phyloP scores from a whole-genome alignment of 2,329 filamentous ascomycete genomes.

The Cadophora malorum region DNA sequence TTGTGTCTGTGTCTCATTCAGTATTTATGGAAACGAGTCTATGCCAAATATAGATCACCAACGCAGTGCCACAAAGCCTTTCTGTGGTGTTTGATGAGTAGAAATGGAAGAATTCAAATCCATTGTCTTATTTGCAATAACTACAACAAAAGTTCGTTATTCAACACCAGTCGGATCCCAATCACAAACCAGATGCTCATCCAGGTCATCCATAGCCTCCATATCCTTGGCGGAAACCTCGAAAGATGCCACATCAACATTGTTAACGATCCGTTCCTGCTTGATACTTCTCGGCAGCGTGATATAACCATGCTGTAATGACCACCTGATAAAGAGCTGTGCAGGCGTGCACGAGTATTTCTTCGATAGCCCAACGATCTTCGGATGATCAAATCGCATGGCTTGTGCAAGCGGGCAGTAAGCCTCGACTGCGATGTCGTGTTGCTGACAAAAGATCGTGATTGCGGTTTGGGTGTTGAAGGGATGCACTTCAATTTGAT shows the following conservation, averaged over 20 bases:
- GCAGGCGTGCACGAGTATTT: slow-evolving; percentile 75
- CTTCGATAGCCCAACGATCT: slow-evolving; percentile 64
- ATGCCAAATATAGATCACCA: no score
- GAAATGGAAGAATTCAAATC: no score
- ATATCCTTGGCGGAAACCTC: slow-evolving; percentile 68
- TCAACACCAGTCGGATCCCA: slow-evolving; percentile 57
- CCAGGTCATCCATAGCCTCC: slow-evolving; percentile 65
- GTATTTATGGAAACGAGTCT: no score
- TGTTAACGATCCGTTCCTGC: slow-evolving; percentile 67
- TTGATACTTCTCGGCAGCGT: slow-evolving; percentile 76
- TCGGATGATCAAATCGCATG: slow-evolving; percentile 71
- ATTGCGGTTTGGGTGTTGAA: slow-evolving; percentile 79
- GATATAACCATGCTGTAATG: slow-evolving; percentile 75
- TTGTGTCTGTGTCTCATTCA: no score
- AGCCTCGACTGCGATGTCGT: slow-evolving; percentile 76
- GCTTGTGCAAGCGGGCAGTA: slow-evolving; percentile 80
- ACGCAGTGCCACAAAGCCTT: no score
- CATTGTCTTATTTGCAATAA: no score
- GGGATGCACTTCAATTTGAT: slow-evolving; percentile 83
- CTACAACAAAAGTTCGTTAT: slow-evolving; percentile 23
- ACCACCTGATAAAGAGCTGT: slow-evolving; percentile 80
- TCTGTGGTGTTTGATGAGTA: no score
- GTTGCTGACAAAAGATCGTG: slow-evolving; percentile 65
- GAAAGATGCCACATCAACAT: slow-evolving; percentile 66
- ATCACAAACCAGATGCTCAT: slow-evolving; percentile 77